Percentiles rank a stretch among this genome's conserved stretches.
Evolutionary conservation across 2,329 filamentous ascomycete species (phyloP).

Genomic region (Hymenoscyphus fraxineus): DNA sequence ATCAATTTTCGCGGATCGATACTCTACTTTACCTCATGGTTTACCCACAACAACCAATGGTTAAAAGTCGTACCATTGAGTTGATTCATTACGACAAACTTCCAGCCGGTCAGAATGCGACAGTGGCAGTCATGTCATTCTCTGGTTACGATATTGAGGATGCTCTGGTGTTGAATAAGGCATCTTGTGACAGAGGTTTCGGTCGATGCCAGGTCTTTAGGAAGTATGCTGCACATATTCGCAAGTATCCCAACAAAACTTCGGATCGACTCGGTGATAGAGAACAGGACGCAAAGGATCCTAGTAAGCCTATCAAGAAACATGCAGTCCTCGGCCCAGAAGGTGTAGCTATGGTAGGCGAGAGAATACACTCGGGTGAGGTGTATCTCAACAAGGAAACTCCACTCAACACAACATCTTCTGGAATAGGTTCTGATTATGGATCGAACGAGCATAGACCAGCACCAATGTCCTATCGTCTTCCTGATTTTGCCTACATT

Average conservation of each 20-base stretch:
- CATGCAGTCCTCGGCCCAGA: slow-evolving; percentile 76
- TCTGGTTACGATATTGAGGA: slow-evolving; percentile 99
- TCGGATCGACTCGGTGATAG: slow-evolving; percentile 62
- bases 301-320: slow-evolving; percentile 61
- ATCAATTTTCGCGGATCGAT: slow-evolving; percentile 96
- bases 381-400: slow-evolving; percentile 88
- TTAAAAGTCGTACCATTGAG: slow-evolving; percentile 95
- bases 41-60: slow-evolving; percentile 95
- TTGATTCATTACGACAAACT: slow-evolving; percentile 96
- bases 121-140: slow-evolving; percentile 98
- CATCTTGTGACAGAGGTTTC: slow-evolving; percentile 90
- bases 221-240: slow-evolving; percentile 82
- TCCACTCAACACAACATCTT: slow-evolving; percentile 72
- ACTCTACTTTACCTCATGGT: slow-evolving; percentile 95
- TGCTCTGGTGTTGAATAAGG: slow-evolving; percentile 93
- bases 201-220: slow-evolving; percentile 97
- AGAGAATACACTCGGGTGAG: slow-evolving; percentile 72
- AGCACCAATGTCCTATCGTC: slow-evolving; percentile 72
- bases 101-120: slow-evolving; percentile 93
- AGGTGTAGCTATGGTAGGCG: slow-evolving; percentile 83
- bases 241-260: slow-evolving; percentile 82
- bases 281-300: slow-evolving; percentile 48
- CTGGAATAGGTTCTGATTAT: slow-evolving; percentile 65
- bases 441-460: slow-evolving; percentile 61
- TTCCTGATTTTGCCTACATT: slow-evolving; percentile 81